Evolutionary conservation across 768 basidiomycete species (phyloP), one percentile per base, ranked within the genome.

Genomic region (Tylopilus balloui): DNA sequence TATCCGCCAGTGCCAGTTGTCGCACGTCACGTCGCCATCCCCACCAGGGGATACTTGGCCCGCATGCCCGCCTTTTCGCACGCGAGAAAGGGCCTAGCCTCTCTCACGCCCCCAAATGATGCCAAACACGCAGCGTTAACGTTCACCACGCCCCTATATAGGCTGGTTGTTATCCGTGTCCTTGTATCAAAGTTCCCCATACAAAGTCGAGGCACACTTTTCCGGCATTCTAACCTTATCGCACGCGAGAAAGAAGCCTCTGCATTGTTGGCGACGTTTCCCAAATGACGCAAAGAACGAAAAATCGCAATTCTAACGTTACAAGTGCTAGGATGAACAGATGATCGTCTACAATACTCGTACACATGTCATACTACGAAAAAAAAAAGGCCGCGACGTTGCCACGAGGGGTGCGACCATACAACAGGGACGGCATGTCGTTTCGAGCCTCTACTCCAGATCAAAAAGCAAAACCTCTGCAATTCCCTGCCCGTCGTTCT

Each of bases 381-480:
- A 39, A 2, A 28, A 17, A n/a, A n/a, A n/a, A n/a, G n/a, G n/a
- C n/a, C 42, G 17, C 45, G 12, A 20, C 19, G 11, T 24, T 17
- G 3, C 34, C 29, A 4, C 24, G n/a, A 25, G 8, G 17, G 25
- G 14, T n/a, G 34, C 28, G 14, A 24, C 42, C 8, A 8, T n/a
- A 28, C n/a, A 24, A 5, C 32, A 4, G n/a, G 25, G 25, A 17
- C 7, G 11, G 14, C 12, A 19, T 15, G 17, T 21, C 35, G 7
- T 23, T 19, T 34, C 34, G 11, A 23, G 4, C 24, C 13, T n/a
- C 47, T 52, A 80, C 53, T 84, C 83, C 57, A 91, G 66, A 66
- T 93, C 90, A 57, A 93, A 95, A 14, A 93, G 63, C 43, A 94
- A 64, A 17, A 92, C 73, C 69, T 95, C 92, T 0, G 83, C 87